Percentiles rank a stretch among this genome's conserved stretches.
Evolutionary conservation across 2,329 filamentous ascomycete genomes (phyloP).

Genomic region (Penicillium capsulatum): DNA sequence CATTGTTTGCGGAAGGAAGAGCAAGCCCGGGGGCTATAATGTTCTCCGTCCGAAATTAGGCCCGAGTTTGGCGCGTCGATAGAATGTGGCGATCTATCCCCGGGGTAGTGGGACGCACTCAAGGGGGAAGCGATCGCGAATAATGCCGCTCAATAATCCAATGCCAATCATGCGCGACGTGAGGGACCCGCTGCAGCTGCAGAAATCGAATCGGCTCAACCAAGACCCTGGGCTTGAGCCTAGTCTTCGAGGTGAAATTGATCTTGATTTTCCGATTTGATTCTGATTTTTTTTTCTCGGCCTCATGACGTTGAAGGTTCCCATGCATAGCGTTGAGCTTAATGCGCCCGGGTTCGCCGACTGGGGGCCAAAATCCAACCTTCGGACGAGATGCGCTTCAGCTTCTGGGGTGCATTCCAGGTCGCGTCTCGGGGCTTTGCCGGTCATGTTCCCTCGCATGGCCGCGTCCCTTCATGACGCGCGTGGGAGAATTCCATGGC

Average conservation of each 20-base stretch:
- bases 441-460: constrained; percentile 13
- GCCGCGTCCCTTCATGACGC: constrained; percentile 14
- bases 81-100: constrained; percentile 19
- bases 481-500: too few species aligned
- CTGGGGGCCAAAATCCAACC: neutral
- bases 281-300: too few species aligned
- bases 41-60: neutral
- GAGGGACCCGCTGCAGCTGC: constrained; percentile 10
- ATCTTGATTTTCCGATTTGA: neutral
- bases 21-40: too few species aligned
- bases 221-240: neutral
- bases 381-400: neutral
- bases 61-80: constrained; percentile 7
- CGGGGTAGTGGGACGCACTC: constrained; percentile 18
- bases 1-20: constrained; percentile 8
- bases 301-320: neutral
- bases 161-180: constrained; percentile 9
- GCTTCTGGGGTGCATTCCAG: constrained; percentile 12
- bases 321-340: neutral
- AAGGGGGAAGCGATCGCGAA: constrained; percentile 15
- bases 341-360: neutral
- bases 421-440: constrained; percentile 21
- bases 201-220: neutral
- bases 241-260: neutral
- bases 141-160: too few species aligned